These are phyloP conservation scores for Cicer arietinum DNA, from an alignment of 306 rosid species.

Conservation along the genomic window DNA sequence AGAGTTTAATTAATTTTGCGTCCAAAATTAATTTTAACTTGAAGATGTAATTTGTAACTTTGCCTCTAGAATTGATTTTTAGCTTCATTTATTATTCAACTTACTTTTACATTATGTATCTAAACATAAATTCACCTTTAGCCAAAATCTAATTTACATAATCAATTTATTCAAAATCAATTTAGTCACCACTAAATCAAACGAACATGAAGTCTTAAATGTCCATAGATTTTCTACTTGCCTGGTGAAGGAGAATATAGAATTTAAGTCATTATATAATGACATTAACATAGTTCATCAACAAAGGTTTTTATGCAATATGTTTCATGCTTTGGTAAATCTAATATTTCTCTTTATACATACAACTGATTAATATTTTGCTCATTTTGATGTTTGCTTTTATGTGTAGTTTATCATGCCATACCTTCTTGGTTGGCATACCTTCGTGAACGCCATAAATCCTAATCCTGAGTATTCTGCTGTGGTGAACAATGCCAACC, in stretches of 20 bases:
- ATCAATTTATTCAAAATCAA: too few species aligned
- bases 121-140: too few species aligned
- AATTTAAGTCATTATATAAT: neutral
- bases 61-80: too few species aligned
- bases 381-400: slow-evolving; percentile 10
- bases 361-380: neutral
- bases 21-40: too few species aligned
- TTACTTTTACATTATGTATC: too few species aligned
- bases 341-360: neutral
- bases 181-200: too few species aligned
- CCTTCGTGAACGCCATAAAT: slow-evolving; percentile 69
- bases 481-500: slow-evolving; percentile 55
- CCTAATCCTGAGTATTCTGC: slow-evolving; percentile 65
- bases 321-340: slow-evolving; percentile 1
- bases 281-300: neutral
- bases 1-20: too few species aligned
- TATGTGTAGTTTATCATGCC: slow-evolving; percentile 78
- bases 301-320: slow-evolving; percentile 9
- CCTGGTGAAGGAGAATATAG: slow-evolving; percentile 3
- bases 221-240: slow-evolving; percentile 16
- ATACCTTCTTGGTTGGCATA: slow-evolving; percentile 85
- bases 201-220: neutral
- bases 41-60: too few species aligned
- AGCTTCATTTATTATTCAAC: too few species aligned
- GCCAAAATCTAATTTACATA: too few species aligned